Evolutionary conservation across 306 rosid species (phyloP), one percentile per base, ranked within the genome.

Genomic region (Malus domestica): DNA sequence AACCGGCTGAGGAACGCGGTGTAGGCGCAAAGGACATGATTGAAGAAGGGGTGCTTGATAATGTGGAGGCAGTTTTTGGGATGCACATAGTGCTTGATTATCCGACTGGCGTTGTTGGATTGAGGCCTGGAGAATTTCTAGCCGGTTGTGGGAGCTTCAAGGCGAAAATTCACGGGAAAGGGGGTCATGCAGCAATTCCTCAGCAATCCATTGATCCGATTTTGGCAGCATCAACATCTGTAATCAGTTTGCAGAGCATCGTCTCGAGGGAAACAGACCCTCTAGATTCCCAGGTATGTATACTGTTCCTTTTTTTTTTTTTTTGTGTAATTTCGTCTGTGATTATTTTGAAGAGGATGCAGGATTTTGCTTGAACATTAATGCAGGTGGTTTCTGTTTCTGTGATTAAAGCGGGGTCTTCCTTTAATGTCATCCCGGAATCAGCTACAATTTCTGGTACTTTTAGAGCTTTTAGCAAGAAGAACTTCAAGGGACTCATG

Each of bases 141-240:
- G 98, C 98, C 0, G 98, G 98, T 35, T 93, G 96, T 78, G 98
- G 98, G 76, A 86, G 98, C 97, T 93, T 93, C 89, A 91, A 79
- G 70, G 98, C 97, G 1, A 90, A 86, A 84, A 93, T 93, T 80
- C 78, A 18, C 1, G 98, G 98, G 54, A 90, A 85, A 83, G 92
- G 93, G 8, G 97, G 97, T 13, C 89, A 85, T n/a, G 96, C 92
- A 5, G 93, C 96, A 29, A 64, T 23, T 80, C 91, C 97, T 10
- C 98, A 90, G 35, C 71, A 78, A 54, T 84, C 93, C 59, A 79
- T 87, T 42, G 98, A 91, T 83, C 91, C 98, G 13, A 80, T 93
- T 72, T 81, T 93, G 88, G 98, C 98, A 11, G 96, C 87, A 67
- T 87, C 97, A 29, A 73, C 96, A 19, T 86, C 98, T 4, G 88